Conservation (phyloP, 495 filamentous ascomycete genomes). For the Trichocladium antarcticum region DNA sequence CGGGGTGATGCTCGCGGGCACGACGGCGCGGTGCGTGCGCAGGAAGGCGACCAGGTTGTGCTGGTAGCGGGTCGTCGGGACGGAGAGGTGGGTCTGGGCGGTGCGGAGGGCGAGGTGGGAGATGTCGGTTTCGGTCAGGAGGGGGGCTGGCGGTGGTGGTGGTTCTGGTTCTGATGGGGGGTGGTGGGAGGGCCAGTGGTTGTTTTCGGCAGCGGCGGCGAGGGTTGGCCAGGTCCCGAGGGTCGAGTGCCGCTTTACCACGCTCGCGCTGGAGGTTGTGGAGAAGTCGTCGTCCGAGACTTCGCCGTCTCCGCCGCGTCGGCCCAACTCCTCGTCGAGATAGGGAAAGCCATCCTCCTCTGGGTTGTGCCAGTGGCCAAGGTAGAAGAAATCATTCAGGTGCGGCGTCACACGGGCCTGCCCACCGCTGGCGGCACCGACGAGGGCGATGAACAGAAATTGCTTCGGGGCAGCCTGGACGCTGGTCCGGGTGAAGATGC, state of each 20-base stretch:
- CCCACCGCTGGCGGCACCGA: conserved; percentile 38
- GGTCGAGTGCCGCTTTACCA: conserved; percentile 14
- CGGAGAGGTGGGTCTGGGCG: conserved; percentile 21
- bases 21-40: conserved; percentile 72
- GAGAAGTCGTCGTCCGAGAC: conserved; percentile 13
- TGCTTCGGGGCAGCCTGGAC: conserved; percentile 62
- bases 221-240: not conserved
- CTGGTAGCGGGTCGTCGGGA: conserved; percentile 67
- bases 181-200: not conserved
- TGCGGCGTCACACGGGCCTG: conserved; percentile 39
- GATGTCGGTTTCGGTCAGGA: conserved; percentile 30
- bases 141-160: not conserved
- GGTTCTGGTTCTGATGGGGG: not conserved
- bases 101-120: conserved; percentile 27
- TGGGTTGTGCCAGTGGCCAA: conserved; percentile 74
- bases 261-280: conserved; percentile 23
- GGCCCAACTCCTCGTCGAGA: conserved; percentile 42
- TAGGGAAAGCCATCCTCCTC: conserved; percentile 64
- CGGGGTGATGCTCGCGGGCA: conserved; percentile 57
- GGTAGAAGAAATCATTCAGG: conserved; percentile 74
- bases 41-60: conserved; percentile 79
- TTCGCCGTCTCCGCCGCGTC: not conserved
- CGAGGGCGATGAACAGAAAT: conserved; percentile 71
- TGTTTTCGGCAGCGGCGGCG: not conserved
- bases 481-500: conserved; percentile 60